Conservation (phyloP, 179 eudicot species). For the Silene vulgaris region DNA sequence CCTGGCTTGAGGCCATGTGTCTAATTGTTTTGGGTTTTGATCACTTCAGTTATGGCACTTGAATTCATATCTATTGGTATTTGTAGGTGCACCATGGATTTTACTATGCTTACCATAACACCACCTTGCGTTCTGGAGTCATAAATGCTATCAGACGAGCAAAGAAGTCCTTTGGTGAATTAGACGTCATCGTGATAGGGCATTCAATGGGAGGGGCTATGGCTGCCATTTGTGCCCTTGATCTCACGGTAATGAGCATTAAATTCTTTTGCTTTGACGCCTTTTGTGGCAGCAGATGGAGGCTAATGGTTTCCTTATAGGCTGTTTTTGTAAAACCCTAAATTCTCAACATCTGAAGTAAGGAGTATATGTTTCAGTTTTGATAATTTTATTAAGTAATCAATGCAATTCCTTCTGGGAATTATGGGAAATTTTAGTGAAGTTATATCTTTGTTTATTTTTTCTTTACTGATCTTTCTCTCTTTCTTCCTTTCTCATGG, state of each 20-base stretch:
- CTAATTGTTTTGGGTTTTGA: background rate
- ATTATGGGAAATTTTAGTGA: background rate
- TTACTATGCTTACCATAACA: slow-evolving; percentile 86
- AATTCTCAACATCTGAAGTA: background rate
- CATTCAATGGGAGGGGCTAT: slow-evolving; percentile 99
- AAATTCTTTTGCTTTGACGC: background rate
- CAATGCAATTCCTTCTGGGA: background rate
- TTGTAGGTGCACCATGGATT: slow-evolving; percentile 96
- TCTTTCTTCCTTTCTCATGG: no score
- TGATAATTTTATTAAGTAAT: background rate
- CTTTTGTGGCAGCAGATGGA: background rate
- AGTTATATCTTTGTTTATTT: background rate
- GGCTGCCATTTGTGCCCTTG: slow-evolving; percentile 90
- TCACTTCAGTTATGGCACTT: background rate
- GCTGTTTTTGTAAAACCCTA: background rate
- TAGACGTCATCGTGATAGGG: slow-evolving; percentile 62
- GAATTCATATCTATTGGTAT: slow-evolving; percentile 10
- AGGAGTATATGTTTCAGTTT: no score
- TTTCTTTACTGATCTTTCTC: no score
- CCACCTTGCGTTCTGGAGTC: slow-evolving; percentile 71
- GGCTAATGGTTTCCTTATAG: background rate
- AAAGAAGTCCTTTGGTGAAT: slow-evolving; percentile 51
- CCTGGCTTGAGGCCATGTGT: background rate
- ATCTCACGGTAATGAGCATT: slow-evolving; percentile 57
- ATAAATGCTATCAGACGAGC: slow-evolving; percentile 55